Conservation (phyloP, 2,329 filamentous ascomycete species). For the Ceratocystis eucalypticola region DNA sequence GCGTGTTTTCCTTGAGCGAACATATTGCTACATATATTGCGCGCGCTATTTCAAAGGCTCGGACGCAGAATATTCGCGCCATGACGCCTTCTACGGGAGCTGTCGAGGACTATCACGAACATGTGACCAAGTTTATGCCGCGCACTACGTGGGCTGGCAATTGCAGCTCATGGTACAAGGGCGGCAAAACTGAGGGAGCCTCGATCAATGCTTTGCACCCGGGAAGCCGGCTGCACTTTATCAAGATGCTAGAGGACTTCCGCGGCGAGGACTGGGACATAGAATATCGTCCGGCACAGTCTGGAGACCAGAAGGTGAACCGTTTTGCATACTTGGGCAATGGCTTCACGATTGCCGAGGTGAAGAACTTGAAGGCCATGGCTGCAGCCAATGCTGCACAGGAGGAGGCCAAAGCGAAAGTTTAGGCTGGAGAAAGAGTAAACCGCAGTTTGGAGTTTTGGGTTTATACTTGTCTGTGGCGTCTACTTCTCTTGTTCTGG, state of each 20-base stretch:
- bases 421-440: not conserved
- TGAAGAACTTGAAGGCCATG: slow-evolving; percentile 12
- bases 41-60: slow-evolving; percentile 35
- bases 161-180: slow-evolving; percentile 41
- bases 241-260: slow-evolving; percentile 38
- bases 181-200: slow-evolving; percentile 29
- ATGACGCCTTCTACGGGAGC: slow-evolving; percentile 34
- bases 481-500: not conserved
- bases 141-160: slow-evolving; percentile 37
- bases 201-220: slow-evolving; percentile 39
- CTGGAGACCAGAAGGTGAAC: slow-evolving; percentile 26
- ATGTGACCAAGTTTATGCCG: slow-evolving; percentile 38
- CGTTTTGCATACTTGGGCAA: slow-evolving; percentile 41
- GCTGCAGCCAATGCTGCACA: slow-evolving; percentile 6
- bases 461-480: not conserved
- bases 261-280: slow-evolving; percentile 42
- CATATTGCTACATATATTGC: slow-evolving; percentile 41
- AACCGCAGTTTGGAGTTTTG: not conserved
- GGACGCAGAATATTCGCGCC: slow-evolving; percentile 36
- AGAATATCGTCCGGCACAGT: slow-evolving; percentile 27
- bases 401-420: slow-evolving; percentile 1
- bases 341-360: slow-evolving; percentile 37
- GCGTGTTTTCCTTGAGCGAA: slow-evolving; percentile 37
- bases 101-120: slow-evolving; percentile 38
- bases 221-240: slow-evolving; percentile 38